These are phyloP conservation scores for Cyberlindnera euphorbiiphila DNA, from an alignment of 805 yeast species.

Conservation along the genomic window DNA sequence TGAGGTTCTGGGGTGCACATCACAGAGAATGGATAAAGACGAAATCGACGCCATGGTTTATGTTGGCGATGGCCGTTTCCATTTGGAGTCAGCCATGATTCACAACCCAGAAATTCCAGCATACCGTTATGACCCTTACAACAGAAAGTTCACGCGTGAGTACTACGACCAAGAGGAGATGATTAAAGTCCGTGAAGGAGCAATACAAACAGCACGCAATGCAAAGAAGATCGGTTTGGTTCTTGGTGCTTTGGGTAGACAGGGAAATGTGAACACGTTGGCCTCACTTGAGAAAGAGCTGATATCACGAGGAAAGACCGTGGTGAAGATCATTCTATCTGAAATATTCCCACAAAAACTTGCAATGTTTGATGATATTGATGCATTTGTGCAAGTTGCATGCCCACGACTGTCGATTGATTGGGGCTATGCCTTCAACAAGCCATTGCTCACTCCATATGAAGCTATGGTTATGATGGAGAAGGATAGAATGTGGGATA, in stretches of 20 bases:
- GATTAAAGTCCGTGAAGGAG: slow-evolving; percentile 68
- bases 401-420: slow-evolving; percentile 95
- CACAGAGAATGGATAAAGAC: slow-evolving; percentile 66
- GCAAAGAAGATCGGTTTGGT: slow-evolving; percentile 76
- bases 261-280: slow-evolving; percentile 81
- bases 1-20: slow-evolving; percentile 94
- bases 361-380: slow-evolving; percentile 88
- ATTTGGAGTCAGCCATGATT: slow-evolving; percentile 93
- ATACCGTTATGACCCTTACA: slow-evolving; percentile 91
- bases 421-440: slow-evolving; percentile 97
- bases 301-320: slow-evolving; percentile 51
- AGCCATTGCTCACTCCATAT: slow-evolving; percentile 90
- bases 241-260: slow-evolving; percentile 92
- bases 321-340: slow-evolving; percentile 78
- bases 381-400: slow-evolving; percentile 95
- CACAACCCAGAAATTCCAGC: slow-evolving; percentile 94
- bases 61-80: slow-evolving; percentile 95
- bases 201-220: slow-evolving; percentile 57
- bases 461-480: slow-evolving; percentile 90
- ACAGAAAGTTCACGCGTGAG: slow-evolving; percentile 85
- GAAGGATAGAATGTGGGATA: slow-evolving; percentile 62
- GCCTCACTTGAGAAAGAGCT: slow-evolving; percentile 58
- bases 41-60: slow-evolving; percentile 80
- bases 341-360: slow-evolving; percentile 93
- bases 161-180: slow-evolving; percentile 83